Evolutionary conservation across 1,139 yeast genomes (phyloP).

Genomic region (Saccharomyces hybrid): DNA sequence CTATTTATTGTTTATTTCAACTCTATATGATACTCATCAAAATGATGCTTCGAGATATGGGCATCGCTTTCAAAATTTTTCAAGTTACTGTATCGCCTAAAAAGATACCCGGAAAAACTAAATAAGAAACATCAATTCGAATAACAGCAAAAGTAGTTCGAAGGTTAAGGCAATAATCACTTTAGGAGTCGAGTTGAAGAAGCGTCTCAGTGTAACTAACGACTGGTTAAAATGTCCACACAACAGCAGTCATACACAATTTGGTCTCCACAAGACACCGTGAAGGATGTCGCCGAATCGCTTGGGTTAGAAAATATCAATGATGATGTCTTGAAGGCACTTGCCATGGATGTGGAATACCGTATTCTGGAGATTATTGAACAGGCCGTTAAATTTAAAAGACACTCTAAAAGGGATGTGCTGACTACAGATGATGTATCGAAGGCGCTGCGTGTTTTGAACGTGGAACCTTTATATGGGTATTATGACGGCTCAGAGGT

Average conservation of each 20-base stretch:
- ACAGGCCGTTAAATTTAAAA: constrained; percentile 92
- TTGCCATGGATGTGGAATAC: constrained; percentile 98
- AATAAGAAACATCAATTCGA: background rate
- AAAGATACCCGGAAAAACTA: background rate
- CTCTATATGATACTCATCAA: background rate
- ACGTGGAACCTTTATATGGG: constrained; percentile 82
- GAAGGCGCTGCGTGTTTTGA: constrained; percentile 73
- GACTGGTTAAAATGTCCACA: constrained; percentile 13
- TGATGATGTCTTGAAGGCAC: constrained; percentile 86
- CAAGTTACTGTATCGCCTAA: background rate
- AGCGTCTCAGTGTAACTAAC: background rate
- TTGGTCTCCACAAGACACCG: constrained; percentile 98
- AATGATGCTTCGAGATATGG: background rate
- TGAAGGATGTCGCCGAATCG: constrained; percentile 90
- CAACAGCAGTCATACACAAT: constrained; percentile 63
- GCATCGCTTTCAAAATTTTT: background rate
- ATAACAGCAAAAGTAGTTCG: background rate
- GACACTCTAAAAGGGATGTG: constrained; percentile 81
- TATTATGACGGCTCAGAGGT: constrained; percentile 38
- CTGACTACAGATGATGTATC: constrained; percentile 76
- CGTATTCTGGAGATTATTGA: constrained; percentile 91
- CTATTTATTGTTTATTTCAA: background rate
- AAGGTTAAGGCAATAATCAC: background rate
- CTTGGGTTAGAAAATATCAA: constrained; percentile 71
- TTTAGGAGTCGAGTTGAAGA: background rate